Conservation (phyloP, 495 filamentous ascomycete species). For the Annulohypoxylon moriforme region DNA sequence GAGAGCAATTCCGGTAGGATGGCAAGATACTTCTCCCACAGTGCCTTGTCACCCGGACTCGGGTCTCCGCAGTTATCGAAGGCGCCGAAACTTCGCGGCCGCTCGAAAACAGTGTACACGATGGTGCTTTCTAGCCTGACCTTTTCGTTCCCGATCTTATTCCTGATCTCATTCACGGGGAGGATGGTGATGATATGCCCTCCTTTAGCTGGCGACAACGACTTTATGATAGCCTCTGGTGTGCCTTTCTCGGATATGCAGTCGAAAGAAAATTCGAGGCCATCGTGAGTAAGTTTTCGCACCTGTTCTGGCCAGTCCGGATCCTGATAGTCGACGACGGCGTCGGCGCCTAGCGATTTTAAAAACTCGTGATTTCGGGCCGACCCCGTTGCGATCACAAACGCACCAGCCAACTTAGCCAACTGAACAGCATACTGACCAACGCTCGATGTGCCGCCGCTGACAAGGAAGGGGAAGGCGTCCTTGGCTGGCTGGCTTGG, state of each 20-base stretch:
- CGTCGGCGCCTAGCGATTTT: conserved; percentile 62
- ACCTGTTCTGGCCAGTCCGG: conserved; percentile 40
- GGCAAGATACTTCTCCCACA: conserved; percentile 45
- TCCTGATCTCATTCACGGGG: conserved; percentile 27
- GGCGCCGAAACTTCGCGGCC: conserved; percentile 22
- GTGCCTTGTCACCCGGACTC: conserved; percentile 39
- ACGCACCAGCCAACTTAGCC: conserved; percentile 65
- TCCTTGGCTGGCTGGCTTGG: conserved; percentile 47
- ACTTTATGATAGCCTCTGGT: conserved; percentile 15
- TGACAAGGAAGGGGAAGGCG: conserved; percentile 62
- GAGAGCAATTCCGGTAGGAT: conserved; percentile 37
- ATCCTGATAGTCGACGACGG: conserved; percentile 67
- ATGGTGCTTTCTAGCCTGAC: conserved; percentile 45
- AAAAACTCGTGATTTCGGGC: conserved; percentile 64
- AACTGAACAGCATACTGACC: conserved; percentile 72
- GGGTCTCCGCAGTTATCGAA: conserved; percentile 42
- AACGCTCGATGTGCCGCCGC: conserved; percentile 68
- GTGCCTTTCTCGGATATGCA: conserved; percentile 30
- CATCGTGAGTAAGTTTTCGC: conserved; percentile 34
- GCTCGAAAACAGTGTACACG: conserved; percentile 43
- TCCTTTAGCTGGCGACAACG: conserved; percentile 37
- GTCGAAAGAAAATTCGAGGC: conserved; percentile 39
- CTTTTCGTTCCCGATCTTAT: conserved; percentile 34
- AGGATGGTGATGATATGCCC: conserved; percentile 39
- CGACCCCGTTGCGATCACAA: conserved; percentile 66